Conservation (phyloP, 768 basidiomycete genomes). For the Russula sp. region DNA sequence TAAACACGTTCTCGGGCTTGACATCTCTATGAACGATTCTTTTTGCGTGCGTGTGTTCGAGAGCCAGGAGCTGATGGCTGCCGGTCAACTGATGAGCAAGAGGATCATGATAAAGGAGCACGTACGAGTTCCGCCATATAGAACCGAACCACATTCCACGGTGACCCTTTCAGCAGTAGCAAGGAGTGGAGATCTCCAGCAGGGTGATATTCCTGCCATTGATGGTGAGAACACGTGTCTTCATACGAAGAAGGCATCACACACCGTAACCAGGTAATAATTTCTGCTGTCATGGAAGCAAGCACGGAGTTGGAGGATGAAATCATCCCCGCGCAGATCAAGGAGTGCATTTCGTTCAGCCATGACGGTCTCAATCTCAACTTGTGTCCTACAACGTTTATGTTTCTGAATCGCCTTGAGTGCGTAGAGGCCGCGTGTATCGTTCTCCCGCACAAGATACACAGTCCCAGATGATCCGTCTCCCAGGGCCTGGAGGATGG, state of each 20-base stretch:
- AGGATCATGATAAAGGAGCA: background rate
- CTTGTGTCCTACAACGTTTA: background rate
- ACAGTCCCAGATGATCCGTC: slow-evolving; percentile 17
- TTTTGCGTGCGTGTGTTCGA: slow-evolving; percentile 15
- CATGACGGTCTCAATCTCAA: slow-evolving; percentile 3
- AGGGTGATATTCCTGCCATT: slow-evolving; percentile 16
- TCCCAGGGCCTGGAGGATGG: slow-evolving; percentile 9
- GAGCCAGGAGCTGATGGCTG: slow-evolving; percentile 8
- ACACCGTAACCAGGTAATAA: slow-evolving; percentile 15
- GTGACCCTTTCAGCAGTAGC: slow-evolving; percentile 9
- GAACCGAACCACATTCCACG: slow-evolving; percentile 11
- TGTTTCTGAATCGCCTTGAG: slow-evolving; percentile 19
- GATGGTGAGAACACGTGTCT: background rate
- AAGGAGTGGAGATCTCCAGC: slow-evolving; percentile 18
- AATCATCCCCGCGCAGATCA: slow-evolving; percentile 18
- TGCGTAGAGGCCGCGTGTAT: slow-evolving; percentile 14
- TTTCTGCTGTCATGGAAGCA: slow-evolving; percentile 20
- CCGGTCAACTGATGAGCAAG: background rate
- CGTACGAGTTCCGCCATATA: slow-evolving; percentile 22
- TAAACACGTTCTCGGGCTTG: slow-evolving; percentile 20
- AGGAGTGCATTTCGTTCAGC: slow-evolving; percentile 16
- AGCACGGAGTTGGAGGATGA: slow-evolving; percentile 16
- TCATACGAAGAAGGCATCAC: background rate
- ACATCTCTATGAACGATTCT: slow-evolving; percentile 17
- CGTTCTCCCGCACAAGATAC: slow-evolving; percentile 14